Percentiles rank a stretch among this genome's conserved stretches.
phyloP scores from a whole-genome alignment of 2,329 filamentous ascomycete genomes.

The Sclerotinia glacialis region DNA sequence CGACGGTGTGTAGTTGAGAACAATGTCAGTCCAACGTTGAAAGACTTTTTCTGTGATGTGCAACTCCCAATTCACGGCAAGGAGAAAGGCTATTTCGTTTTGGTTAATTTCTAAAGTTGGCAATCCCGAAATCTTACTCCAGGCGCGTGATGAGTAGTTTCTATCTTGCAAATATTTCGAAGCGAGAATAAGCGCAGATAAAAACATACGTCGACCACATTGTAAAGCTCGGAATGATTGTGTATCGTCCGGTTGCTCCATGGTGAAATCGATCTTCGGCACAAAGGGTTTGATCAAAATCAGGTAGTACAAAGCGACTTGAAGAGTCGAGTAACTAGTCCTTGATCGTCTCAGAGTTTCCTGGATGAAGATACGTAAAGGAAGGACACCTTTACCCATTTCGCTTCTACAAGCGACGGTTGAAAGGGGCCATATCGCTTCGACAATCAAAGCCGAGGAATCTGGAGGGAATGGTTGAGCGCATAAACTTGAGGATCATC shows the following conservation, averaged over 20 bases:
- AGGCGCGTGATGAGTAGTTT: conserved; percentile 95
- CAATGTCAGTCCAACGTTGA: conserved; percentile 90
- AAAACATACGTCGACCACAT: conserved; percentile 95
- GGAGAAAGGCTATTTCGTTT: conserved; percentile 89
- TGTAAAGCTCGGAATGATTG: conserved; percentile 77
- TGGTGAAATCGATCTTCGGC: conserved; percentile 77
- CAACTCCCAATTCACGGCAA: conserved; percentile 88
- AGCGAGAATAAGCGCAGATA: conserved; percentile 88
- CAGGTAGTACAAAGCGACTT: conserved; percentile 94
- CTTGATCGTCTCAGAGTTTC: conserved; percentile 92
- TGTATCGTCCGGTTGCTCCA: conserved; percentile 75
- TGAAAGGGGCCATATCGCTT: conserved; percentile 93
- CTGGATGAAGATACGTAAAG: conserved; percentile 93
- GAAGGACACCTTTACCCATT: conserved; percentile 74
- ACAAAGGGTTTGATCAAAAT: conserved; percentile 91
- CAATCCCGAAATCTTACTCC: conserved; percentile 99
- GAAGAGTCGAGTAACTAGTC: conserved; percentile 94
- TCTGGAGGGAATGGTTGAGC: conserved; percentile 55
- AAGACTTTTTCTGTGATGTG: conserved; percentile 89
- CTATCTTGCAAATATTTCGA: conserved; percentile 98
- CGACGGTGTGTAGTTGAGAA: conserved; percentile 68
- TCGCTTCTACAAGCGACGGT: conserved; percentile 75
- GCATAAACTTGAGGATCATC: conserved; percentile 30
- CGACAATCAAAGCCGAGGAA: conserved; percentile 94
- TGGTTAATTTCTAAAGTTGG: conserved; percentile 92